These are phyloP conservation scores for Phytopythium mirpurense DNA, from an alignment of 352 stramenopile species.

Conservation along the genomic window DNA sequence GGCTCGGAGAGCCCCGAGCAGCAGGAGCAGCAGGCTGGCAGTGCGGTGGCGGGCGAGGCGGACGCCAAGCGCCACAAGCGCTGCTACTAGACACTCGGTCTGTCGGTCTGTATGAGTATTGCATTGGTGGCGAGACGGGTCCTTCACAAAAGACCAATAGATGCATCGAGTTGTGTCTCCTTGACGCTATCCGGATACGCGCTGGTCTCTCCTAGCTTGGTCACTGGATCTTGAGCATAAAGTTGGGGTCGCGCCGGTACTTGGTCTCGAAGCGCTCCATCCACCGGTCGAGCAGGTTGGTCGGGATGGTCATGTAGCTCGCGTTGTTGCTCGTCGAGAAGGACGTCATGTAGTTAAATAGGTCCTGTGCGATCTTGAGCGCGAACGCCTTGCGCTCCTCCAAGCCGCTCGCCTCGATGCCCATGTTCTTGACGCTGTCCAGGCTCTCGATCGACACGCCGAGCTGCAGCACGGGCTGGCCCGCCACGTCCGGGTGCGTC, in stretches of 20 bases:
- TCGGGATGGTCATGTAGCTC: constrained; percentile 85
- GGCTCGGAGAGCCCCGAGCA: not conserved
- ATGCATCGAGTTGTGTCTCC: too few relatives aligned
- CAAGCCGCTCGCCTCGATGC: constrained; percentile 57
- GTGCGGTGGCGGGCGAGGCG: not conserved
- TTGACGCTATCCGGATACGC: too few relatives aligned
- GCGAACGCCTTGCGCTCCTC: constrained; percentile 77
- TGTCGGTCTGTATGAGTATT: too few relatives aligned
- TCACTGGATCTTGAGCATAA: constrained; percentile 82
- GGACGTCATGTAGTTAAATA: constrained; percentile 91
- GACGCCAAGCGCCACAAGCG: not conserved
- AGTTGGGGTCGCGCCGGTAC: constrained; percentile 87
- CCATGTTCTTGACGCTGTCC: constrained; percentile 72
- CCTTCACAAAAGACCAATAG: too few relatives aligned
- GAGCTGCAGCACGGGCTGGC: constrained; percentile 54
- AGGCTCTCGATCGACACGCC: constrained; percentile 68
- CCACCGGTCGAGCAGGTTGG: constrained; percentile 90
- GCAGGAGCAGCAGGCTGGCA: constrained; percentile 1
- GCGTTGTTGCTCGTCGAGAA: constrained; percentile 75
- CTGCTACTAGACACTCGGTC: constrained; percentile 6
- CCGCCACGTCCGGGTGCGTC: constrained; percentile 53
- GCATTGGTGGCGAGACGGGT: too few relatives aligned
- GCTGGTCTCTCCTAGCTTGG: too few relatives aligned
- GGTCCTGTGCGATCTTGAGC: constrained; percentile 89
- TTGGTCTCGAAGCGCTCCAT: constrained; percentile 89